A percentile compares a stretch with the other conserved stretches of the same genome.
phyloP scores from a whole-genome alignment of 768 basidiomycete genomes.

The Boletus fagicola region DNA sequence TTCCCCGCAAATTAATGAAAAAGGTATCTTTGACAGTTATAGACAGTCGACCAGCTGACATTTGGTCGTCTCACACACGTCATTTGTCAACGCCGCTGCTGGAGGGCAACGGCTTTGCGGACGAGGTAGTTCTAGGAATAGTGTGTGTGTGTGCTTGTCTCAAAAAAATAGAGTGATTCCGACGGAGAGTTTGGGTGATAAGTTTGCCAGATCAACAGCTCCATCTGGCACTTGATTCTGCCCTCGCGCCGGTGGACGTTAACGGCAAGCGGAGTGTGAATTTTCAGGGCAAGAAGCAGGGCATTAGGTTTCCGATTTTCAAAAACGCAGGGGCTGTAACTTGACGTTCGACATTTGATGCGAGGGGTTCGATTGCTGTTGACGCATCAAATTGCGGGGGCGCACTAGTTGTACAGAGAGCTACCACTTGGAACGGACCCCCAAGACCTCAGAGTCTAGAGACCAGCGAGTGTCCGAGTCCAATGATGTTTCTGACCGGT shows the following conservation, averaged over 20 bases:
- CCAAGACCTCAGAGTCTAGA: too few relatives aligned
- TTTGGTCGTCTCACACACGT: not conserved
- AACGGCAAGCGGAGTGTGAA: constrained; percentile 22
- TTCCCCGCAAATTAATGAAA: constrained; percentile 30
- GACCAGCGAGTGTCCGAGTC: too few relatives aligned
- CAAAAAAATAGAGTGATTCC: not conserved
- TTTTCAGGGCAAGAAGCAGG: constrained; percentile 29
- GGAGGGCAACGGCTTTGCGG: not conserved
- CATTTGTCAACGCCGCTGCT: not conserved
- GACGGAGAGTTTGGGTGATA: not conserved
- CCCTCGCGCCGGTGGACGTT: constrained; percentile 8
- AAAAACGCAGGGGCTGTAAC: constrained; percentile 16
- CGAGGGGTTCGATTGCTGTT: constrained; percentile 12
- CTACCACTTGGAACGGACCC: too few relatives aligned
- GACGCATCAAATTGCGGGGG: constrained; percentile 27
- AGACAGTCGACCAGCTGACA: constrained; percentile 20
- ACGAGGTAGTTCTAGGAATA: not conserved
- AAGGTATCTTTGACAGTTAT: constrained; percentile 12
- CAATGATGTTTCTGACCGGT: too few relatives aligned
- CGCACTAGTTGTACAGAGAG: too few relatives aligned
- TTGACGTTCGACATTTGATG: constrained; percentile 15
- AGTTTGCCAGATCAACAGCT: not conserved
- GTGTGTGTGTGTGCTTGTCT: not conserved
- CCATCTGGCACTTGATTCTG: not conserved
- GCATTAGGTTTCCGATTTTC: constrained; percentile 33